These are phyloP conservation scores for Candida boidinii DNA, from an alignment of 805 yeast genomes.

Conservation along the genomic window DNA sequence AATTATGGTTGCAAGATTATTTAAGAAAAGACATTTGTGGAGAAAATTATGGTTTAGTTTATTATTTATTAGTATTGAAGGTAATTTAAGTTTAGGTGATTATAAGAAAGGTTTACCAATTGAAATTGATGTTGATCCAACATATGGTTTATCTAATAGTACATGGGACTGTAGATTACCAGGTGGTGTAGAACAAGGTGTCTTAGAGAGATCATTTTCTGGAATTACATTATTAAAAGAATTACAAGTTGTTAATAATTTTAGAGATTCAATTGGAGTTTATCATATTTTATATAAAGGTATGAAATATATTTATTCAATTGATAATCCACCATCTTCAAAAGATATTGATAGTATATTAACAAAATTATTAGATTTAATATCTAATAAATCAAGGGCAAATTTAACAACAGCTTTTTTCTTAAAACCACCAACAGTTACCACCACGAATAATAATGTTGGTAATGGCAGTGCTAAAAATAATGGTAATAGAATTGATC, in stretches of 20 bases:
- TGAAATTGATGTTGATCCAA: conserved; percentile 28
- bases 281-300: conserved; percentile 33
- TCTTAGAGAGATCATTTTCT: conserved; percentile 24
- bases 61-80: conserved; percentile 23
- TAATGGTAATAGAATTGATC: conserved; percentile 9
- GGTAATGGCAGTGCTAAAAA: conserved; percentile 7
- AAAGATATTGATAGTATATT: conserved; percentile 21
- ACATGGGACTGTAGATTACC: conserved; percentile 31
- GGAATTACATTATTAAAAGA: conserved; percentile 27
- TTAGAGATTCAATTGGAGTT: conserved; percentile 36
- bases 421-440: conserved; percentile 8
- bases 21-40: conserved; percentile 30
- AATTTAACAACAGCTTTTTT: conserved; percentile 17
- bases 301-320: conserved; percentile 27
- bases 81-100: conserved; percentile 28
- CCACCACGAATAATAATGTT: conserved; percentile 1
- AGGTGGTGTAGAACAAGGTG: conserved; percentile 28
- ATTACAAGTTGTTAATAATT: conserved; percentile 37
- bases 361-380: conserved; percentile 19
- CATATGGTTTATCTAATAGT: conserved; percentile 22
- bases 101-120: conserved; percentile 27
- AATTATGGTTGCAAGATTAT: conserved; percentile 20
- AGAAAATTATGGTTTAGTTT: conserved; percentile 31
- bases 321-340: conserved; percentile 26
- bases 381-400: conserved; percentile 20